Evolutionary conservation across 148 eudicot genomes (phyloP).

Genomic region (Chenopodium formosanum): DNA sequence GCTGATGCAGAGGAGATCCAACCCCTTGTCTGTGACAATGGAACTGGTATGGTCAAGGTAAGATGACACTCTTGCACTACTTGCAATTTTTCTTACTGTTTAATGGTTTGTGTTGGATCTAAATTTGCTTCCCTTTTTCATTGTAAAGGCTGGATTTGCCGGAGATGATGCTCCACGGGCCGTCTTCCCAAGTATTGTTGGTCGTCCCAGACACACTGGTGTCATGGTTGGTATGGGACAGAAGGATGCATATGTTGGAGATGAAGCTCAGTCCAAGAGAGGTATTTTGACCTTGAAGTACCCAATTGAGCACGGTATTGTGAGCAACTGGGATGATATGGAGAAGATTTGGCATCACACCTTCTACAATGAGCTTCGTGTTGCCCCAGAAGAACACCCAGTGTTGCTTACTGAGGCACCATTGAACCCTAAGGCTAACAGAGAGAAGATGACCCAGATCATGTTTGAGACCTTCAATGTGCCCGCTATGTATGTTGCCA

Average conservation of each 20-base stretch:
- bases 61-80: not conserved
- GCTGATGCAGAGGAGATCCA: conserved; percentile 38
- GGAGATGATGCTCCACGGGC: conserved; percentile 40
- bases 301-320: conserved; percentile 53
- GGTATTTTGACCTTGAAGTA: conserved; percentile 40
- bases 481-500: conserved; percentile 57
- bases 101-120: not conserved
- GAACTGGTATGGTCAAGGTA: conserved; percentile 38
- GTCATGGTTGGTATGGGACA: conserved; percentile 44
- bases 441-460: conserved; percentile 57
- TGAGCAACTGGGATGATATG: conserved; percentile 58
- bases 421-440: conserved; percentile 54
- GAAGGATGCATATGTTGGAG: conserved; percentile 39
- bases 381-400: conserved; percentile 62
- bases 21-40: conserved; percentile 41
- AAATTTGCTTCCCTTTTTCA: not conserved
- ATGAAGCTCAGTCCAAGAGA: conserved; percentile 37
- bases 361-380: conserved; percentile 62
- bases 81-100: too few species aligned
- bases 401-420: conserved; percentile 58
- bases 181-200: conserved; percentile 38
- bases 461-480: conserved; percentile 63
- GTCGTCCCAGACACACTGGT: conserved; percentile 42
- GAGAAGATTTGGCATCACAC: conserved; percentile 67
- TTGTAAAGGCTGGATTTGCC: conserved; percentile 35